Evolutionary conservation across 202 grass and related monocot genomes (phyloP), one percentile per base, ranked within the genome.

Genomic region (Zoysia matrella): DNA sequence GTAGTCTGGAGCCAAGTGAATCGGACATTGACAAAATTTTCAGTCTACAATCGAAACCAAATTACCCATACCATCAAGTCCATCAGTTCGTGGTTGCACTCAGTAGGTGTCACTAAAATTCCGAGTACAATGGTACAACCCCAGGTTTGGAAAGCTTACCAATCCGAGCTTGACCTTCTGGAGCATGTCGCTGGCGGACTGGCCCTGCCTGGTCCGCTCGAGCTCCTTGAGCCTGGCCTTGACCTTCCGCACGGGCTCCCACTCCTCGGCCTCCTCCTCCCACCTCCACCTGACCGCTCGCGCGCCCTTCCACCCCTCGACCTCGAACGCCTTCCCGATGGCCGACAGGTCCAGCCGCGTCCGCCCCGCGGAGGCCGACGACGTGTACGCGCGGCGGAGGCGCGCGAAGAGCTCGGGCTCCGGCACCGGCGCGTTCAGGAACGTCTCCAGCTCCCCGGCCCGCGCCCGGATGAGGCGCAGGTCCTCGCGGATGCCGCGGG

Each of bases 161-260:
- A 98, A 57, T 92, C 90, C 81, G 68, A 91, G 81, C 86, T 98
- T 98, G 77, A 91, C 69, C 77, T 95, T 98, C 63, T 93, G 88
- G 18, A 98, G 83, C 48, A 95, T 66, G 65, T 95, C 90, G 73
- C 47, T 71, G 65, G 92, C 47, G 1, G 77, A 39, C 72, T 87
- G 87, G 6, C 86, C 67, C 71, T 90, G 86, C n/a, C 55, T 52
- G 61, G 85, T 91, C 41, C 82, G 80, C 82, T 98, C 90, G 42
- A 98, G 82, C 48, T 97, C 90, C 79, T 81, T 89, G 65, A 98
- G 75, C 1, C 86, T 73, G 0, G 75, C 86, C 88, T 88, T 98
- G 52, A 98, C 83, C 50, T 82, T 86, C 57, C 88, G 77, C 40
- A 98, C 73, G 42, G 87, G 91, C 82, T 95, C 96, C 96, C 96